Percentiles rank a stretch among this genome's conserved stretches.
phyloP scores from a whole-genome alignment of 148 eudicot species.

The Amaranthus palmeri region DNA sequence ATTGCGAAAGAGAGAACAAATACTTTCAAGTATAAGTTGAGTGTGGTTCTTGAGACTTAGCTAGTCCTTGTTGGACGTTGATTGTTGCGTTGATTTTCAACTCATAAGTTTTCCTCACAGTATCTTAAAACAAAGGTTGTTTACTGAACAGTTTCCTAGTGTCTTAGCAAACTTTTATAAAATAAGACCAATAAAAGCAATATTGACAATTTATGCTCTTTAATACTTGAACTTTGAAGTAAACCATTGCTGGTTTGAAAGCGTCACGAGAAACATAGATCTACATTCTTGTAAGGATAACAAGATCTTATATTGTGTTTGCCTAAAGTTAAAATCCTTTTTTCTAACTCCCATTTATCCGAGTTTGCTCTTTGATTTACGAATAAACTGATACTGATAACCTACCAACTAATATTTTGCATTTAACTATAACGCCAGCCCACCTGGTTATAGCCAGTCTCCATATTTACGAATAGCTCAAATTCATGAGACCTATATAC shows the following conservation, averaged over 20 bases:
- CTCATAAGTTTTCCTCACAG: too few relatives aligned
- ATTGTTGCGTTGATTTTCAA: not conserved
- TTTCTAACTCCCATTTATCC: not conserved
- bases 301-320: not conserved
- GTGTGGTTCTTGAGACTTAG: too few relatives aligned
- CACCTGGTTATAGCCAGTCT: not conserved
- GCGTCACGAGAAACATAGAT: not conserved
- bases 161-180: too few relatives aligned
- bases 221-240: not conserved
- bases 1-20: too few relatives aligned
- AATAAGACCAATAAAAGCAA: not conserved
- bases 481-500: slow-evolving; percentile 1
- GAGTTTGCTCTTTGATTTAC: not conserved
- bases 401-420: slow-evolving; percentile 9
- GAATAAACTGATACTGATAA: slow-evolving; percentile 3
- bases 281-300: not conserved
- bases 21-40: too few relatives aligned
- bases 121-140: not conserved
- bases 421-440: not conserved
- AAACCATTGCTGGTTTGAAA: not conserved
- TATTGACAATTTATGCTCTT: not conserved
- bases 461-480: slow-evolving; percentile 3
- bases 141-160: not conserved
- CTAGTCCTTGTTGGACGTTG: too few relatives aligned
- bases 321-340: not conserved